phyloP scores from a whole-genome alignment of 192 early-diverging fungal species.

The Coemansia sp. region DNA sequence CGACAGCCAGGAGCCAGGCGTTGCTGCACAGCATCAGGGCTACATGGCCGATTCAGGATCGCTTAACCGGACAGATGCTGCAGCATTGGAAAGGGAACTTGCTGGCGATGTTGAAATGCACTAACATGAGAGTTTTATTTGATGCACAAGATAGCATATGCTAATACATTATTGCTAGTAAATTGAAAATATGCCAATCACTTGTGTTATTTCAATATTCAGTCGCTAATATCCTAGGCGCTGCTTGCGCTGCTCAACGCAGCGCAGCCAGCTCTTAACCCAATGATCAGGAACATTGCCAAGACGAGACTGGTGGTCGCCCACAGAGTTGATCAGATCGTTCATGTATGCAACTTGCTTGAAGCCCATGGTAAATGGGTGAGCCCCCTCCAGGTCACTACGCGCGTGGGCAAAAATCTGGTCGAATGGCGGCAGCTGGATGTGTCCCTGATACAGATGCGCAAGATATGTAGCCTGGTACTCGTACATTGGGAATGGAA shows the following conservation, averaged over 20 bases:
- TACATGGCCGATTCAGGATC: constrained; percentile 13
- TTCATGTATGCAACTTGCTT: constrained; percentile 26
- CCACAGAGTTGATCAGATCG: constrained; percentile 3
- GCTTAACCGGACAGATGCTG: constrained; percentile 28
- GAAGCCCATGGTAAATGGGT: constrained; percentile 18
- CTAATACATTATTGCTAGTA: too few species aligned
- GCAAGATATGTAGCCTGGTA: constrained; percentile 56
- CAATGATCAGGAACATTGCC: neutral
- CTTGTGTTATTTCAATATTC: too few species aligned
- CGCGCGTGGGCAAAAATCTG: constrained; percentile 40
- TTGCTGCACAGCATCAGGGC: constrained; percentile 40
- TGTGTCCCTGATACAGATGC: constrained; percentile 32
- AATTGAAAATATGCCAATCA: too few species aligned
- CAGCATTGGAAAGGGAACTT: constrained; percentile 46
- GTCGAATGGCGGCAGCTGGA: constrained; percentile 18
- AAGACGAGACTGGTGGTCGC: constrained; percentile 1
- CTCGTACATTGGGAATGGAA: constrained; percentile 64
- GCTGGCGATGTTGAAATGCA: constrained; percentile 40
- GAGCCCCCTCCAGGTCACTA: neutral
- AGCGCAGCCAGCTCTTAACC: too few species aligned
- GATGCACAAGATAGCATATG: too few species aligned
- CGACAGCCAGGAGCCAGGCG: constrained; percentile 44
- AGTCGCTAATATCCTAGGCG: too few species aligned
- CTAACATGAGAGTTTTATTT: constrained; percentile 1
- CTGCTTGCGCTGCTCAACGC: too few species aligned